phyloP scores from a whole-genome alignment of 495 filamentous ascomycete genomes.

The Penicillium pulvis region DNA sequence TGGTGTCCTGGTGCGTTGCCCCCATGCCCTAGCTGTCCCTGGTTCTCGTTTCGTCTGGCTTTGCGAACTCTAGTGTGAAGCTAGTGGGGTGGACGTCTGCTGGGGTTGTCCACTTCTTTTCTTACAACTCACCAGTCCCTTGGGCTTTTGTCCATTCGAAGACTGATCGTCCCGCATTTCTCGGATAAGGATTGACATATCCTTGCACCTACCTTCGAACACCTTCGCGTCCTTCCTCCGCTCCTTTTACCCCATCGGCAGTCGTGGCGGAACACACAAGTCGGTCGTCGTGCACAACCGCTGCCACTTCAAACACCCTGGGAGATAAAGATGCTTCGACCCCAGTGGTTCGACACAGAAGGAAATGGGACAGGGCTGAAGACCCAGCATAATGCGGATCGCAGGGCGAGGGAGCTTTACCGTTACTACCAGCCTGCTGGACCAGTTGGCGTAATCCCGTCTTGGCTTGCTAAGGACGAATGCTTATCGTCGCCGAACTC shows the following conservation, averaged over 20 bases:
- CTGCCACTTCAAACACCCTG: neutral
- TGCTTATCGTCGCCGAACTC: conserved; percentile 9
- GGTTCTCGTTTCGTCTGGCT: conserved; percentile 11
- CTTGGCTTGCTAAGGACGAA: conserved; percentile 20
- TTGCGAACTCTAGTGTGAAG: conserved; percentile 7
- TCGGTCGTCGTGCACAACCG: neutral
- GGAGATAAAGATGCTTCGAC: conserved; percentile 24
- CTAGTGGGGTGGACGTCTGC: conserved; percentile 9
- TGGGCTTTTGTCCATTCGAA: neutral
- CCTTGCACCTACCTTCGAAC: neutral
- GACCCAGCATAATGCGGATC: conserved; percentile 24
- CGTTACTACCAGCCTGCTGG: conserved; percentile 40
- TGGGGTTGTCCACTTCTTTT: conserved; percentile 14
- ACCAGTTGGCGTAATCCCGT: conserved; percentile 19
- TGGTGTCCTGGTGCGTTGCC: conserved; percentile 3
- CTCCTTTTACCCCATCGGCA: neutral
- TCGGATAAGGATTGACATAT: neutral
- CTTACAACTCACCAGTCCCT: neutral
- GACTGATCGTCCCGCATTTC: neutral
- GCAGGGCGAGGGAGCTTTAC: conserved; percentile 41
- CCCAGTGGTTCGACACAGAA: conserved; percentile 20
- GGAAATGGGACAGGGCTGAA: conserved; percentile 10
- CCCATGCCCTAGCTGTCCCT: conserved; percentile 3
- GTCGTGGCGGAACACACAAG: neutral
- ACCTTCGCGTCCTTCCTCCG: neutral